Percentiles rank a stretch among this genome's conserved stretches.
Conservation (phyloP, 2,329 filamentous ascomycete species). For the Botryotinia calthae region DNA sequence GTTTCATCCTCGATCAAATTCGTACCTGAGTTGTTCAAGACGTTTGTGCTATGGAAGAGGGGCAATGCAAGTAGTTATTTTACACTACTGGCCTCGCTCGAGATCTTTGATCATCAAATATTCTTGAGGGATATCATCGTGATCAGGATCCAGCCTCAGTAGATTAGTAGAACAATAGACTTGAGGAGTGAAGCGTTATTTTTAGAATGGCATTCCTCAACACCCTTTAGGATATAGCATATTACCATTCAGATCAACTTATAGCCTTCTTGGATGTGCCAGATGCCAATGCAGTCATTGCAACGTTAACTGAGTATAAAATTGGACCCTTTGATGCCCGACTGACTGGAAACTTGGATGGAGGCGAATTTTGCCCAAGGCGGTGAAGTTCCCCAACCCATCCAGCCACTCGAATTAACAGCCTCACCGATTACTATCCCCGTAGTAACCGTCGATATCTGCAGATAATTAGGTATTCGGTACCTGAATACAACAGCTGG, state of each 20-base stretch:
- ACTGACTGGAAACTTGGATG: background rate
- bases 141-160: background rate
- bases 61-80: no score
- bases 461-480: background rate
- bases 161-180: background rate
- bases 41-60: no score
- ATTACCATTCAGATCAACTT: background rate
- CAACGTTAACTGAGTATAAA: background rate
- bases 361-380: background rate
- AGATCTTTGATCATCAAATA: no score
- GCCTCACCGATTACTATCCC: background rate
- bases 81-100: no score
- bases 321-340: background rate
- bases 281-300: background rate
- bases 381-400: background rate
- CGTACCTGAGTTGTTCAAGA: no score
- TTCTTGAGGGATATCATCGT: no score
- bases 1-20: no score
- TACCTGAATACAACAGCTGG: background rate
- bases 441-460: background rate
- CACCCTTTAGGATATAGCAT: background rate
- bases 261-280: background rate
- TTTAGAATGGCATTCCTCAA: background rate
- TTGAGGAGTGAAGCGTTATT: background rate
- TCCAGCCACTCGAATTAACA: background rate